Evolutionary conservation across 352 stramenopile genomes (phyloP), one percentile per base, ranked within the genome.

Genomic region (Pythium brassicae): DNA sequence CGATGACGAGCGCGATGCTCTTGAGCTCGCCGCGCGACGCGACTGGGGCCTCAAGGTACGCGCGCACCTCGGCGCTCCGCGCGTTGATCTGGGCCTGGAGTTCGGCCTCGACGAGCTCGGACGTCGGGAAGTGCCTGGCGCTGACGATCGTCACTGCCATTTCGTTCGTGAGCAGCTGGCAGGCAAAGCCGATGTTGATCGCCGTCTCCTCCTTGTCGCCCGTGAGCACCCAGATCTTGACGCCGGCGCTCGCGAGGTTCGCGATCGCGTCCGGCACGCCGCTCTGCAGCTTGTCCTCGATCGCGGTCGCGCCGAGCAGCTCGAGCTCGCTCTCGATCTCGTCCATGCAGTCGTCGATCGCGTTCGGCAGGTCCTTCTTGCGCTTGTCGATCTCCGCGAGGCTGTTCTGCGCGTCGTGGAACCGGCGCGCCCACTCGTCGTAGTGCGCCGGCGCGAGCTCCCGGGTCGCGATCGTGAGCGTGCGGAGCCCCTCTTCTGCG

Each of bases 191-290:
- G 52, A 98, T 98, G 66, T 98, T 98, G 61, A 98, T 96, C 20
- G 93, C 93, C 6, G 93, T 98, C 63, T 98, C 93, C 53, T 94
- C 71, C 60, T 98, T 98, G 69, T 98, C 93, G 6, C 92, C 92
- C 4, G 93, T 98, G 42, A 98, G 84, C 22, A 98, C 91, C 89
- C 92, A 98, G 20, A 98, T 88, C 61, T 96, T 95, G 32, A 98
- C 91, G 2, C 93, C 90, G 2, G 89, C 93, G 12, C 62, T 71
- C 1, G 82, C 74, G 8, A 98, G 70, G 42, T 89, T 82, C 10
- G 78, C 79, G 14, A 98, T 96, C 29, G 87, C 77, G 32, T 96
- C 79, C 0, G 87, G 87, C 0, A 98, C 93, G 27, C 89, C 92
- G 48, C 85, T 72, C 62, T 98, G 93, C 17, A 98, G 71, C 56